Evolutionary conservation across 257 asterid species (phyloP), one percentile per base, ranked within the genome.

Genomic region (Solanum virginianum): DNA sequence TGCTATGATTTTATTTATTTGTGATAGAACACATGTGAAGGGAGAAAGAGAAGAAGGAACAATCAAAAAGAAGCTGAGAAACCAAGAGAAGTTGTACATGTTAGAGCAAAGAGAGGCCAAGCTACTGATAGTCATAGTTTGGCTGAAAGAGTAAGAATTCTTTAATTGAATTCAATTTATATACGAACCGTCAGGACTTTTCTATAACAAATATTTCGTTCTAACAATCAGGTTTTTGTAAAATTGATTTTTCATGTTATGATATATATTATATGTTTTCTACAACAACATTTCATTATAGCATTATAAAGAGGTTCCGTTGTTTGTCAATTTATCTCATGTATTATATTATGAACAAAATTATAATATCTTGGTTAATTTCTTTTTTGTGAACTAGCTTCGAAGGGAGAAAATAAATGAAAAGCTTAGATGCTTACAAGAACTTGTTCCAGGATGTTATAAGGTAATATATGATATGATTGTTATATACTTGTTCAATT

Each of bases 81-180:
- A 85, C 92, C 92, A 6, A 88, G 90, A 88, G 99, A 97, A 86
- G 99, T 95, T 81, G 97, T 97, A 80, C 99, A 94, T 94, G 99
- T 97, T 32, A 91, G 98, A 88, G 99, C 99, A 39, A 97, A 93
- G 93, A 94, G 99, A 92, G 99, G 99, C 56, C 99, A 97, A 87
- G 82, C 82, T 77, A 77, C 82, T 77, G 82, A 77, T 51, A 77
- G 82, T 51, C 82, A 77, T 14, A 77, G 99, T 87, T 89, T 97
- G 91, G 98, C 99, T 71, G 99, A 97, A 91, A 92, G 99, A 97
- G 99, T 96, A 53, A 84, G 88, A 81, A 8, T 80, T 39, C 36
- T 26, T 47, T 60, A 13, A 77, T 47, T 55, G 72, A 20, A 20
- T 36, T 59, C 36, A 15, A 18, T 85, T 43, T 17, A 81, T 32